Base-by-base conservation (phyloP, 169 alveolate species). In the Toxoplasma gondii region DNA sequence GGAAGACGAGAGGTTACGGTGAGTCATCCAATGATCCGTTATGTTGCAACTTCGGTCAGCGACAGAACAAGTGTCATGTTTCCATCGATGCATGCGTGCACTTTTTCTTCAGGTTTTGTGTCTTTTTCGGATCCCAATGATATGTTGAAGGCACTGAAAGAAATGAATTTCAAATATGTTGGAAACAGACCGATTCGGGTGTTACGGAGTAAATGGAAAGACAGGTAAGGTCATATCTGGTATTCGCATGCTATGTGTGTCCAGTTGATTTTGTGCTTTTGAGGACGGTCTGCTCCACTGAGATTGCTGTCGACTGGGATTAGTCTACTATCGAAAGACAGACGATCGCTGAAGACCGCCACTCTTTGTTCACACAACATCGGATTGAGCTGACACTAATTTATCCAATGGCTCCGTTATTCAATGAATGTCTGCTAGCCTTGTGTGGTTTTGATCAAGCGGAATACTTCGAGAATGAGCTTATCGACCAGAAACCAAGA, bases 1-100 rank as follows among this genome's bases (percentile, higher is more conserved):
- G 98, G 53, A 99, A 99, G 97, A 98, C 99, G 49, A 98, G 98
- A 93, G 99, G 99, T 27, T 99, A 98, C 94, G 99, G 95, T 87
- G 19, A 74, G 93, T 67, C 78, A 17, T 27, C 78, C 54, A 67
- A 67, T 43, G 22, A 49, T 49, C 58, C 58, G 12, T 49, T 49
- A 49, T 49, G 58, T 49, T 7, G 58, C 12, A 12, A 12, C 12
- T 49, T 49, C 12, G 4, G 58, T 49, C 58, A 12, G 58, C 22
- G 58, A 49, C 58, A 49, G 12, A 49, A 49, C 58, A 12, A 49
- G 58, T 49, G 12, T 12, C 58, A 12, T 7, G 4, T 49, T 49
- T 49, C 58, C 58, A 49, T 49, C 12, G 58, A 12, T 49, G 58
- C 58, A 49, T 12, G 58, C 12, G 58, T 49, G 58, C 58, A 49